These are phyloP conservation scores for Huntiella moniliformis DNA, from an alignment of 2,329 filamentous ascomycete species.

Conservation along the genomic window DNA sequence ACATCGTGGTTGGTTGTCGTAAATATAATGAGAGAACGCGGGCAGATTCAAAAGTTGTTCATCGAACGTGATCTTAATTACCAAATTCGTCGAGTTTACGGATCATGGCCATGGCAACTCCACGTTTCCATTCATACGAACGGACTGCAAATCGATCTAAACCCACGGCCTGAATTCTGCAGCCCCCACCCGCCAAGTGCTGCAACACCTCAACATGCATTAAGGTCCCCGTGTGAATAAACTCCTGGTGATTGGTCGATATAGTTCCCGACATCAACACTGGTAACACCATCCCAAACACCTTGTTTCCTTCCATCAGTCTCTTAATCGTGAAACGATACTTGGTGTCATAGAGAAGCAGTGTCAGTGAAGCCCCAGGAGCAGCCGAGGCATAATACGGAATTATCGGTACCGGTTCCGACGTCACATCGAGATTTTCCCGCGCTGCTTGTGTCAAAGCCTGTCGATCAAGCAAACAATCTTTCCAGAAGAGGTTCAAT, in stretches of 20 bases:
- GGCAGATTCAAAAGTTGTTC: too few species aligned
- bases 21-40: too few species aligned
- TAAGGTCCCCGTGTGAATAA: conserved; percentile 59
- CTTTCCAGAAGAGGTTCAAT: too few species aligned
- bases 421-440: conserved; percentile 17
- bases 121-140: conserved; percentile 47
- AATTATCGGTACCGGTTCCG: conserved; percentile 43
- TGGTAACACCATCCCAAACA: conserved; percentile 72
- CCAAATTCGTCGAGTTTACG: too few species aligned
- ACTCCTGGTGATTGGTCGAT: conserved; percentile 22
- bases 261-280: conserved; percentile 28
- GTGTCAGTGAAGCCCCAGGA: conserved; percentile 64
- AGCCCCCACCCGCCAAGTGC: conserved; percentile 60
- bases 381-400: conserved; percentile 70
- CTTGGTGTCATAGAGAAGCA: conserved; percentile 79
- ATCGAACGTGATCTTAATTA: too few species aligned
- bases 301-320: conserved; percentile 50
- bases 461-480: conserved; percentile 19
- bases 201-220: conserved; percentile 58
- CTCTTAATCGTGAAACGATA: conserved; percentile 76
- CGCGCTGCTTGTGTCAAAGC: too few species aligned
- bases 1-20: too few species aligned
- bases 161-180: conserved; percentile 60
- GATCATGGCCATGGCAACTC: conserved; percentile 46
- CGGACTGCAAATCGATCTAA: conserved; percentile 58